Percentiles rank a stretch among this genome's conserved stretches.
Evolutionary conservation across 2,329 filamentous ascomycete genomes (phyloP).

Genomic region (Ascochyta lentis): DNA sequence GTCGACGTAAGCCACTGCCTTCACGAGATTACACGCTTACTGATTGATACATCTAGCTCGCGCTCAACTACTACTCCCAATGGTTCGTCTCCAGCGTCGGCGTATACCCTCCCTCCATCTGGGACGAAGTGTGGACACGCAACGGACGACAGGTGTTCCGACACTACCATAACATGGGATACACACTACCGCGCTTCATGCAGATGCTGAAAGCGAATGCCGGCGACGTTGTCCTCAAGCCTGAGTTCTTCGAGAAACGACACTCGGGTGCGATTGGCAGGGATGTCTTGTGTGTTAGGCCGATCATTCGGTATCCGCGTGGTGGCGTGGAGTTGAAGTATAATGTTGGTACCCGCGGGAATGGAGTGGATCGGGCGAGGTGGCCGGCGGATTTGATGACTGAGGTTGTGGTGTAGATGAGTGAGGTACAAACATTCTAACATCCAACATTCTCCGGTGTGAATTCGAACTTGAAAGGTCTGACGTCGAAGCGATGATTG

Average conservation of each 20-base stretch:
- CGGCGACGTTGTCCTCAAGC: slow-evolving; percentile 52
- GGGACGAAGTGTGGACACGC: slow-evolving; percentile 56
- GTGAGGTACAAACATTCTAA: too few species aligned
- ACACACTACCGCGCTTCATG: slow-evolving; percentile 51
- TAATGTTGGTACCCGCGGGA: slow-evolving; percentile 59
- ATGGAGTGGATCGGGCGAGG: slow-evolving; percentile 56
- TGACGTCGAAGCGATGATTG: too few species aligned
- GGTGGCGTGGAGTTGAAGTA: slow-evolving; percentile 48
- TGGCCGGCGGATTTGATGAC: slow-evolving; percentile 57
- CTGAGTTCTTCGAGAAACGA: slow-evolving; percentile 58
- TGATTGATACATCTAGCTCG: slow-evolving; percentile 24
- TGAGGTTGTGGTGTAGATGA: slow-evolving; percentile 43
- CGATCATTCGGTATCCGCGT: slow-evolving; percentile 50
- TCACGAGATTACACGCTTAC: not conserved
- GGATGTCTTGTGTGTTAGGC: slow-evolving; percentile 52
- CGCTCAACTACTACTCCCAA: slow-evolving; percentile 48
- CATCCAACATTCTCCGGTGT: too few species aligned
- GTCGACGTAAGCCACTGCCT: slow-evolving; percentile 48
- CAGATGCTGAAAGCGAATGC: slow-evolving; percentile 51
- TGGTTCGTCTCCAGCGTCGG: slow-evolving; percentile 46
- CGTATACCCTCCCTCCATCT: slow-evolving; percentile 50
- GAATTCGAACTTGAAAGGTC: too few species aligned
- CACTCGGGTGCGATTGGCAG: slow-evolving; percentile 48
- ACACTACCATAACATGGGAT: slow-evolving; percentile 58
- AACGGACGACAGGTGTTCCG: slow-evolving; percentile 59